Base-by-base conservation (phyloP, 1,139 yeast genomes). In the Petasospora fabianii region DNA sequence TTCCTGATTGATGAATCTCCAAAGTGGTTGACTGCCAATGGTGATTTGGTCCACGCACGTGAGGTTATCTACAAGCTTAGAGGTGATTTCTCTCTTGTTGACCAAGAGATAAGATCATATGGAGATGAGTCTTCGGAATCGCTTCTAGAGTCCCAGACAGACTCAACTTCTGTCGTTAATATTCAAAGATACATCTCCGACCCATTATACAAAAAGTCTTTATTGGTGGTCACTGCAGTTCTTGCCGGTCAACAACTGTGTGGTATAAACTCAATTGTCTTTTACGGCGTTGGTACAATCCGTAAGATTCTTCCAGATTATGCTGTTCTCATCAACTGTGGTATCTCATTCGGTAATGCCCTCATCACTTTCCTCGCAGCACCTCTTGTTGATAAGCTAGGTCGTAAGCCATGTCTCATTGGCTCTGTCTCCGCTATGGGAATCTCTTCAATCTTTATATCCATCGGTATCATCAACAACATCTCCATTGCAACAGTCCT, bases 201-300 rank as follows among this genome's bases (percentile, higher is more conserved):
- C 13, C 63, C 75, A 0, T 71, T 65, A 34, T 86, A 71, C 59
- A 62, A 66, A 32, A 75, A 73, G 36, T 80, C 94, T 7, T 67
- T 80, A 35, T 55, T 73, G 26, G 85, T 81, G 1, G 83, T 90
- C 5, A 77, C 88, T 0, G 80, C 85, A 3, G 72, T 87, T 22
- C 75, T 90, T 70, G 66, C 81, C n/a, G 81, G 90, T 21, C 97
- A 92, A 62, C 98, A 92, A 59, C 76, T 90, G 47, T 80, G 90
- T 52, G 98, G 98, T 20, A 85, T 92, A 57, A 92, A 92, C 61
- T 79, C 96, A 1, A 87, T 92, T 46, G 78, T 90, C 19, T 87
- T 90, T 59, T 92, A 90, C 59, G 97, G 98, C 4, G 96, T 88
- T 4, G 76, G 86, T 7, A 84, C 90, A 4, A 69, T 92, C 40